These are phyloP conservation scores for Voacanga thouarsii DNA, from an alignment of 257 asterid species.

Conservation along the genomic window DNA sequence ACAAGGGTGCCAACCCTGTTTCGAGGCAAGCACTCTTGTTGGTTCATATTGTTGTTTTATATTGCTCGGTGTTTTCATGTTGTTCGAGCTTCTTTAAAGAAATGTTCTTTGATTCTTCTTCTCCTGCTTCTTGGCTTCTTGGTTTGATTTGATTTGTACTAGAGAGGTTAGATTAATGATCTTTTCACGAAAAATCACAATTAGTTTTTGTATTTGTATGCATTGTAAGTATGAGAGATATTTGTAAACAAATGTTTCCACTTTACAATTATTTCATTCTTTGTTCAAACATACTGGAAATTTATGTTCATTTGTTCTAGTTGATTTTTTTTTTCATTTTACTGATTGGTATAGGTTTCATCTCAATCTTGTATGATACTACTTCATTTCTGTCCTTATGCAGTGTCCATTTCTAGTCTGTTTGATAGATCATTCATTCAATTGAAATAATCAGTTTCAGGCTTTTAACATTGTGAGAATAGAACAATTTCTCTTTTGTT, in stretches of 20 bases:
- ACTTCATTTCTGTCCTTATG: not conserved
- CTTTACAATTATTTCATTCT: not conserved
- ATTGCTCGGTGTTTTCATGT: conserved; percentile 65
- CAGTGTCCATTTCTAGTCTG: not conserved
- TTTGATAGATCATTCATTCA: not conserved
- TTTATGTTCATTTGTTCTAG: not conserved
- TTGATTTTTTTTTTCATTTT: not conserved
- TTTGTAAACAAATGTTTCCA: not conserved
- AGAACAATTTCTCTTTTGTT: not conserved
- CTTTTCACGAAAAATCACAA: not conserved
- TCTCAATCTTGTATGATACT: no score
- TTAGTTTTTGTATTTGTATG: not conserved
- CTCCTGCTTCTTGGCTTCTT: not conserved
- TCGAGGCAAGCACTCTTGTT: conserved; percentile 83
- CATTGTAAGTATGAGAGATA: not conserved
- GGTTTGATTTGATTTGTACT: not conserved
- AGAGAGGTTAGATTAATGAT: not conserved
- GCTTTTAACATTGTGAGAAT: not conserved
- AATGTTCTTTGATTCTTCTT: not conserved
- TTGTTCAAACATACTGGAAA: not conserved
- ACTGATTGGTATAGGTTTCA: not conserved
- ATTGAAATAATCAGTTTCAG: not conserved
- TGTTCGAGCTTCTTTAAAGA: conserved; percentile 72
- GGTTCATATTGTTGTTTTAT: conserved; percentile 87
- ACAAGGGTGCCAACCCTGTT: conserved; percentile 68